These are phyloP conservation scores for Suillus brevipes DNA, from an alignment of 768 basidiomycete genomes.

Conservation along the genomic window DNA sequence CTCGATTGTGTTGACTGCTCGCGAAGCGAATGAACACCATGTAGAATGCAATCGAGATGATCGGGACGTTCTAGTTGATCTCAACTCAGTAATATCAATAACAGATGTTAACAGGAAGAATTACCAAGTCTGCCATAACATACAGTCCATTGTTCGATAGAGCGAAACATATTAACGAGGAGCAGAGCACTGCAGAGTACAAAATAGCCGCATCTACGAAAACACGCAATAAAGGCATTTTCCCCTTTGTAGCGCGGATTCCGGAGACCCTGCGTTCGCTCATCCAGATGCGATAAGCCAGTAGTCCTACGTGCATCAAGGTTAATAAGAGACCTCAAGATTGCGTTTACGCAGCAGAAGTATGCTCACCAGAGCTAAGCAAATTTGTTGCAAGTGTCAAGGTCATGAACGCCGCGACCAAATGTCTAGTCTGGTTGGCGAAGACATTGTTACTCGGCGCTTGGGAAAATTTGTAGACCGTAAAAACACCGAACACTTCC, in stretches of 20 bases:
- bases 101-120: neutral
- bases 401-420: neutral
- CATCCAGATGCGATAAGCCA: neutral
- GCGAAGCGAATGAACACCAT: conserved; percentile 13
- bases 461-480: neutral
- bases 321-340: neutral
- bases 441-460: neutral
- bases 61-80: neutral
- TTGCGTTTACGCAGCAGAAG: neutral
- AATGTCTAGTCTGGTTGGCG: neutral
- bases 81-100: neutral
- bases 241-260: neutral
- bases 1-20: neutral
- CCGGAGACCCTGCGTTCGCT: neutral
- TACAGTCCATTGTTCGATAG: conserved; percentile 3
- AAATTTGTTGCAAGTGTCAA: neutral
- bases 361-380: neutral
- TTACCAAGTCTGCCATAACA: conserved; percentile 4
- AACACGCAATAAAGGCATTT: neutral
- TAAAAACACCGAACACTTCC: neutral
- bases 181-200: conserved; percentile 9
- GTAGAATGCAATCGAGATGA: conserved; percentile 14
- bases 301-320: neutral
- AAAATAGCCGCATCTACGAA: neutral
- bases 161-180: conserved; percentile 5